Base-by-base conservation (phyloP, 331 rosid genomes). In the Cucumis variabilis region DNA sequence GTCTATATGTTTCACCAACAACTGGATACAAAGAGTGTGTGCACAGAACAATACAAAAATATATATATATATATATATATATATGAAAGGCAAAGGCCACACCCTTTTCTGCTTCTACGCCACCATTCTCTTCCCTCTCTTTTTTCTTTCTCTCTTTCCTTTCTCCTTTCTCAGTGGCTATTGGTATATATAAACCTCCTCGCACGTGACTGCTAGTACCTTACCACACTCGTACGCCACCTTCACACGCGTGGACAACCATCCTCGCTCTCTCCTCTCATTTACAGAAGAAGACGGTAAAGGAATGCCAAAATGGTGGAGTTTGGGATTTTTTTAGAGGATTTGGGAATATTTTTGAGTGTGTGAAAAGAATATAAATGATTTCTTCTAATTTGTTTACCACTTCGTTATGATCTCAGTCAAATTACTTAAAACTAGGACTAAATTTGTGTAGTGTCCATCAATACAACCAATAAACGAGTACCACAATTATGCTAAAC, bases 211-310 rank as follows among this genome's bases (percentile, higher is more conserved):
- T 65, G 87, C 14, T 25, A 13, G 75, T 46, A 68, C 63, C 84
- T 77, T 5, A 41, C 88, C 78, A 87, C 89, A 87, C 86, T 81
- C 66, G 86, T 86, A 67, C 87, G 89, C 87, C 88, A 20, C 88
- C 24, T 85, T 66, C 16, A 89, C 98, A 94, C 95, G 98, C 96
- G 94, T 90, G 93, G 94, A 91, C 92, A 91, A 94, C 95, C 90
- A 50, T 82, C 48, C 48, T 37, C 53, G 58, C 69, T 28, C 65
- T 80, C 83, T n/a, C 33, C 28, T 41, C 23, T 75, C 15, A 75
- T 75, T 75, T 46, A 50, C 65, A 50, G n/a, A n/a, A n/a, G n/a
- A n/a, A n/a, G n/a, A n/a, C n/a, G n/a, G n/a, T n/a, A n/a, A n/a
- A n/a, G n/a, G n/a, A n/a, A n/a, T n/a, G n/a, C n/a, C n/a, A n/a